Conservation (phyloP, 345 rosid species). For the Xanthoceras sorbifolium region DNA sequence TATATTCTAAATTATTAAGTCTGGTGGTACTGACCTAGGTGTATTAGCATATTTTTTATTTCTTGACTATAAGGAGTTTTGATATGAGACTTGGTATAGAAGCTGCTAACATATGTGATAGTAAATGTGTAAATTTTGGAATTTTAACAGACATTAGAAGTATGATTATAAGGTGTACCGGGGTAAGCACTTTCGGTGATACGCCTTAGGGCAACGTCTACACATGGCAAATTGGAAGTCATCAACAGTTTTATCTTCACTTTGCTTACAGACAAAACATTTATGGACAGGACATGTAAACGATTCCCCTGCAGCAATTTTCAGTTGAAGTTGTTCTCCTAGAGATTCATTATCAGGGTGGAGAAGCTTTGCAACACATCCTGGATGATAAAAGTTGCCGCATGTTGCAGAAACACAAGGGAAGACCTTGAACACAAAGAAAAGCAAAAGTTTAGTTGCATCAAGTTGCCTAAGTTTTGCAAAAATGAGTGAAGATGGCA, state of each 20-base stretch:
- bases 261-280: conserved; percentile 50
- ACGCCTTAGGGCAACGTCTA: conserved; percentile 76
- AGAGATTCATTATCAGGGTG: conserved; percentile 35
- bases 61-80: not conserved
- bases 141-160: too few species aligned
- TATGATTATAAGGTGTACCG: conserved; percentile 28
- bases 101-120: not conserved
- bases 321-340: conserved; percentile 36
- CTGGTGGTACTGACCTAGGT: not conserved
- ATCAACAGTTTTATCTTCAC: conserved; percentile 43
- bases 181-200: conserved; percentile 76
- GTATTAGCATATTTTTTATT: not conserved
- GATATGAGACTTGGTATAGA: not conserved
- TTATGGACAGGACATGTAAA: conserved; percentile 68
- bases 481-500: not conserved
- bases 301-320: conserved; percentile 54
- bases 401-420: conserved; percentile 67
- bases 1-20: not conserved
- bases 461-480: not conserved
- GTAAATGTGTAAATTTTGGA: not conserved
- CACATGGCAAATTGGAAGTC: conserved; percentile 66
- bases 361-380: conserved; percentile 62
- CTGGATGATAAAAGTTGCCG: conserved; percentile 74
- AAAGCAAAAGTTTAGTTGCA: not conserved
- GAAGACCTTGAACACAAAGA: conserved; percentile 47